phyloP scores from a whole-genome alignment of 768 basidiomycete species.

The Russula foetens region DNA sequence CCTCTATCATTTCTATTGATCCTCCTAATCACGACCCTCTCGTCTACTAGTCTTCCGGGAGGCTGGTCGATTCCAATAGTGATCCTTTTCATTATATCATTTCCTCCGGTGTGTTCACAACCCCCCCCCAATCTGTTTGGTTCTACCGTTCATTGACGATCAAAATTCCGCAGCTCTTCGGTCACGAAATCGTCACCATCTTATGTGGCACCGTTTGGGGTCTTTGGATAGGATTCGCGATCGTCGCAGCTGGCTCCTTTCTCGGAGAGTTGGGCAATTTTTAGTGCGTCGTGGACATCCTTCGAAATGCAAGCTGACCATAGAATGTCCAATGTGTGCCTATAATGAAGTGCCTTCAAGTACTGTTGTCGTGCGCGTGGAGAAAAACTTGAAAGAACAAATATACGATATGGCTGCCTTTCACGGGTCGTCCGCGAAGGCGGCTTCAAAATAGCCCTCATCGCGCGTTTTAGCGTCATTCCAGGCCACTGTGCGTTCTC shows the following conservation, averaged over 20 bases:
- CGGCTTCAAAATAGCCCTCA: conserved; percentile 76
- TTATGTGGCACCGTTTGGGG: conserved; percentile 91
- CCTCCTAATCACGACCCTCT: no score
- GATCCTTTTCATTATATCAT: conserved; percentile 76
- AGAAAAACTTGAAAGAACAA: conserved; percentile 48
- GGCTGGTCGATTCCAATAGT: conserved; percentile 79
- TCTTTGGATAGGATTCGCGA: conserved; percentile 77
- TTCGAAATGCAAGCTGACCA: not conserved
- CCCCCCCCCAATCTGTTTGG: not conserved
- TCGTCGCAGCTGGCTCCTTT: conserved; percentile 77
- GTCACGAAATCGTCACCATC: conserved; percentile 86
- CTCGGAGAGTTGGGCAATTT: conserved; percentile 85
- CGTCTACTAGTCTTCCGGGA: conserved; percentile 34
- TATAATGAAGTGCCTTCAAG: conserved; percentile 70
- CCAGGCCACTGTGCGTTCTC: conserved; percentile 69
- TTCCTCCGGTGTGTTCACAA: conserved; percentile 62
- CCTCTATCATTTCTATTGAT: not conserved
- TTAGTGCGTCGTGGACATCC: conserved; percentile 43
- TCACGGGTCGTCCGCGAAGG: conserved; percentile 69
- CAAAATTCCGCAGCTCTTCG: conserved; percentile 59
- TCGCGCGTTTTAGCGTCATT: conserved; percentile 73
- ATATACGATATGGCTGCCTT: conserved; percentile 40
- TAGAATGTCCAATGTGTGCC: not conserved
- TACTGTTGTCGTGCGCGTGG: conserved; percentile 70
- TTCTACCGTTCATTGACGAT: not conserved